Percentiles rank a stretch among this genome's conserved stretches.
Evolutionary conservation across 805 yeast species (phyloP).

Genomic region (Jamesozyma spencerorum): DNA sequence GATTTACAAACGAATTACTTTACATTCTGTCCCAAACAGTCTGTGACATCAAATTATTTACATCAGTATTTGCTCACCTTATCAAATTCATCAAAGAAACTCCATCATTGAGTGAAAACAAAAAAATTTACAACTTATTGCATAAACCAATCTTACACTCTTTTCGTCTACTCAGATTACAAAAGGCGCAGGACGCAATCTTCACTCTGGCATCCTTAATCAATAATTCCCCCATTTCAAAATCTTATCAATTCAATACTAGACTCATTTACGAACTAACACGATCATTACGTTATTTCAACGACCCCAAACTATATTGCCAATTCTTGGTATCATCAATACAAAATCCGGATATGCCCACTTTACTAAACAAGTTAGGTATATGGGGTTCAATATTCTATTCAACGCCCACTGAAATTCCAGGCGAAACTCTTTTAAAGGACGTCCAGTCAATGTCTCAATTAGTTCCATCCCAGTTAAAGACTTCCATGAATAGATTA

Average conservation of each 20-base stretch:
- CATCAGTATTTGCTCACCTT: slow-evolving; percentile 11
- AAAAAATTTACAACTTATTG: background rate
- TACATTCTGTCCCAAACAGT: slow-evolving; percentile 12
- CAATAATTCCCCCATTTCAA: slow-evolving; percentile 6
- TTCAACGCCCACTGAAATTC: background rate
- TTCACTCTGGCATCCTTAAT: slow-evolving; percentile 15
- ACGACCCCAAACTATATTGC: slow-evolving; percentile 23
- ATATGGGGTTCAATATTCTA: slow-evolving; percentile 23
- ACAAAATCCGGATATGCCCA: slow-evolving; percentile 6
- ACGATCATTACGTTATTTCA: slow-evolving; percentile 17
- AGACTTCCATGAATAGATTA: background rate
- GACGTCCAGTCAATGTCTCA: background rate
- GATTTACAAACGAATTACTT: slow-evolving; percentile 17
- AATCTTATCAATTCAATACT: slow-evolving; percentile 14
- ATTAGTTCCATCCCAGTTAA: background rate
- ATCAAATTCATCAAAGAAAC: slow-evolving; percentile 5
- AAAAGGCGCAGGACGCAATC: slow-evolving; percentile 21
- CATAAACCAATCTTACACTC: slow-evolving; percentile 6
- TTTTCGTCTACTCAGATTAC: slow-evolving; percentile 9
- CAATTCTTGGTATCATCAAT: slow-evolving; percentile 17
- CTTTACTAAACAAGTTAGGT: slow-evolving; percentile 22
- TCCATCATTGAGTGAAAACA: background rate
- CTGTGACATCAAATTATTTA: slow-evolving; percentile 17
- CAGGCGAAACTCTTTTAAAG: background rate
- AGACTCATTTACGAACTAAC: slow-evolving; percentile 16